Base-by-base conservation (phyloP, 73 alveolate genomes). In the Paramecium primaurelia region DNA sequence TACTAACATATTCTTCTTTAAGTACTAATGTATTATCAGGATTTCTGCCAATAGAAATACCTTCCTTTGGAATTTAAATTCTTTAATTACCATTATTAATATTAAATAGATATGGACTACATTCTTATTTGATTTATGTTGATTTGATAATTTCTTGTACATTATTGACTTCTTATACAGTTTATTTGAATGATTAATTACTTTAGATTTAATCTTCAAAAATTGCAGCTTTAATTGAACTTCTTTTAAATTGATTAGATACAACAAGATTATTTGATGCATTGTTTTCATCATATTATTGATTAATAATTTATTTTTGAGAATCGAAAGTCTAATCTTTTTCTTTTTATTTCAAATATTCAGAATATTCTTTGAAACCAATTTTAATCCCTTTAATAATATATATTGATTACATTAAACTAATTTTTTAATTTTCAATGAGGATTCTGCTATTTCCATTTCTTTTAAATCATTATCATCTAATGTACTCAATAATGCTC, bases 381-480 rank as follows among this genome's bases (percentile, higher is more conserved):
- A 8, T 44, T 25, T 25, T 6, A 25, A 80, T 80, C 91, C 91
- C 71, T 80, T 80, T 36, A 5, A 45, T 36, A 45, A 49, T 45
- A 80, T 7, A 25, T 80, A 26, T 44, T 80, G 26, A 44, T 80
- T 12, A 80, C 91, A 80, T 47, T 80, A 42, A 77, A 80, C 20
- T 25, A 80, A 22, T 12, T 80, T 80, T 42, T 80, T 80, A 32
- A 80, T 32, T 80, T 80, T 80, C 16, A 45, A 25, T 18, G 22
- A 80, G 22, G 91, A 32, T 20, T 80, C 91, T 2, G 58, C 51
- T 12, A 80, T 44, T 18, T 77, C 91, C 28, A 80, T 44, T 80
- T 80, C 91, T 44, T 42, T 80, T n/a, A 80, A 64, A 47, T 80
- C 91, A 47, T 80, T 73, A 8, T 80, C 91, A 80, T 80, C 49